A percentile compares a stretch with the other conserved stretches of the same genome.
Conservation (phyloP, 495 filamentous ascomycete species). For the Aspergillus wentii region DNA sequence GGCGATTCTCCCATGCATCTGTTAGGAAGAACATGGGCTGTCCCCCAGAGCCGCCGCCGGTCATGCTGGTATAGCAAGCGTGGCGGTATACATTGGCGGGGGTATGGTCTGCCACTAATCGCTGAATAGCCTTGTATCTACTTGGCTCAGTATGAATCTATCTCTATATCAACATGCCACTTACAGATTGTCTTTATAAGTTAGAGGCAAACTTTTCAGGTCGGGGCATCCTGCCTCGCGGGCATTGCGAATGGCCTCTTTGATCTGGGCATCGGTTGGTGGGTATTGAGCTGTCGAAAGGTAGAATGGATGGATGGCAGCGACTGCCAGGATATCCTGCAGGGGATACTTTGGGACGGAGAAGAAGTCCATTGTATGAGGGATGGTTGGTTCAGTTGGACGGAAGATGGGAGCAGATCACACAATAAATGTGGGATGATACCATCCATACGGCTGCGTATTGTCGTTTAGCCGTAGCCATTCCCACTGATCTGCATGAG, state of each 20-base stretch:
- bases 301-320: conserved; percentile 28
- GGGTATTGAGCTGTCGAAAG: conserved; percentile 7
- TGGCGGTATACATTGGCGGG: conserved; percentile 20
- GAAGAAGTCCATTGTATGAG: too few relatives aligned
- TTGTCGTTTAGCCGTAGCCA: too few relatives aligned
- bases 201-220: too few relatives aligned
- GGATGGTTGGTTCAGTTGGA: too few relatives aligned
- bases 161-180: too few relatives aligned
- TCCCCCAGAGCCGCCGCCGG: conserved; percentile 23
- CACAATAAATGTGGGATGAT: too few relatives aligned
- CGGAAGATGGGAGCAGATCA: too few relatives aligned
- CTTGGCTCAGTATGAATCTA: too few relatives aligned
- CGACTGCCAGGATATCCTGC: conserved; percentile 23
- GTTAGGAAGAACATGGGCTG: conserved; percentile 17
- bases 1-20: conserved; percentile 23
- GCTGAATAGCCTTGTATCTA: conserved; percentile 17
- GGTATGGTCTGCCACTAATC: conserved; percentile 15
- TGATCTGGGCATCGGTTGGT: conserved; percentile 7
- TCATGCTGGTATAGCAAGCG: conserved; percentile 21
- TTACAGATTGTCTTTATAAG: too few relatives aligned
- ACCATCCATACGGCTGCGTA: too few relatives aligned
- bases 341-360: too few relatives aligned
- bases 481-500: too few relatives aligned
- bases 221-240: neutral
- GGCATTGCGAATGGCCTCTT: neutral